Percentiles rank a stretch among this genome's conserved stretches.
Evolutionary conservation across 352 stramenopile species (phyloP).

Genomic region (Phytophthora pinifolia): DNA sequence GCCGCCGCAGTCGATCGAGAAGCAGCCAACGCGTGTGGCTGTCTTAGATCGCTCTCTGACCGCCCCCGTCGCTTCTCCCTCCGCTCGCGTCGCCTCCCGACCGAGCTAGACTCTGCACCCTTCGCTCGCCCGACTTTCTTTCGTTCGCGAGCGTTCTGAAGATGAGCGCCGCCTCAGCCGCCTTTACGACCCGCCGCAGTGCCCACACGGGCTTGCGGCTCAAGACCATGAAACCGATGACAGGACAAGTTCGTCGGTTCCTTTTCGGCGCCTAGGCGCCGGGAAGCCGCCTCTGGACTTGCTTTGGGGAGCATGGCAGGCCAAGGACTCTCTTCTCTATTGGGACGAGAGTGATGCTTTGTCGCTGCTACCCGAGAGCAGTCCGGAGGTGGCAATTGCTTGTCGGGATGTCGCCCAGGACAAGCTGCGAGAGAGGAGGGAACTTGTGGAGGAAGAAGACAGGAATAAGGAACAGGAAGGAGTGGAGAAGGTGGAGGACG

Average conservation of each 20-base stretch:
- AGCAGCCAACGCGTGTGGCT: slow-evolving; percentile 30
- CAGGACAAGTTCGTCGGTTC: slow-evolving; percentile 12
- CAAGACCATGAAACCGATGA: slow-evolving; percentile 15
- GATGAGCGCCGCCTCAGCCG: slow-evolving; percentile 30
- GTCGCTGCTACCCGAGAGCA: slow-evolving; percentile 11
- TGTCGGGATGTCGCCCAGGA: slow-evolving; percentile 7
- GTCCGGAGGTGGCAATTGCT: slow-evolving; percentile 17
- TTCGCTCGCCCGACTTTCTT: slow-evolving; percentile 23
- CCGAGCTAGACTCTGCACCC: slow-evolving; percentile 39
- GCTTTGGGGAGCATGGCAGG: slow-evolving; percentile 3
- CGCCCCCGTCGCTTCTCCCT: slow-evolving; percentile 28
- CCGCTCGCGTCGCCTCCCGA: slow-evolving; percentile 33
- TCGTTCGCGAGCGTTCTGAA: slow-evolving; percentile 23
- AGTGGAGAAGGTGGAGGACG: slow-evolving; percentile 37
- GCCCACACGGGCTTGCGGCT: background rate
- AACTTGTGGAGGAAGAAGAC: slow-evolving; percentile 12
- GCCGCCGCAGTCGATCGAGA: slow-evolving; percentile 18
- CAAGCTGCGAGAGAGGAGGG: slow-evolving; percentile 23
- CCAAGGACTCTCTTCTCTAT: slow-evolving; percentile 4
- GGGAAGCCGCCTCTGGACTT: slow-evolving; percentile 23
- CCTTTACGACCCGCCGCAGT: slow-evolving; percentile 21
- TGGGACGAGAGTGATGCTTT: slow-evolving; percentile 18
- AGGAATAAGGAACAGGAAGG: slow-evolving; percentile 17
- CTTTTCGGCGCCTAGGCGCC: slow-evolving; percentile 32
- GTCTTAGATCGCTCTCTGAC: slow-evolving; percentile 48